A percentile compares a stretch with the other conserved stretches of the same genome.
phyloP scores from a whole-genome alignment of 225 moss, liverwort and hornwort genomes.

The Sphagnum contortum region DNA sequence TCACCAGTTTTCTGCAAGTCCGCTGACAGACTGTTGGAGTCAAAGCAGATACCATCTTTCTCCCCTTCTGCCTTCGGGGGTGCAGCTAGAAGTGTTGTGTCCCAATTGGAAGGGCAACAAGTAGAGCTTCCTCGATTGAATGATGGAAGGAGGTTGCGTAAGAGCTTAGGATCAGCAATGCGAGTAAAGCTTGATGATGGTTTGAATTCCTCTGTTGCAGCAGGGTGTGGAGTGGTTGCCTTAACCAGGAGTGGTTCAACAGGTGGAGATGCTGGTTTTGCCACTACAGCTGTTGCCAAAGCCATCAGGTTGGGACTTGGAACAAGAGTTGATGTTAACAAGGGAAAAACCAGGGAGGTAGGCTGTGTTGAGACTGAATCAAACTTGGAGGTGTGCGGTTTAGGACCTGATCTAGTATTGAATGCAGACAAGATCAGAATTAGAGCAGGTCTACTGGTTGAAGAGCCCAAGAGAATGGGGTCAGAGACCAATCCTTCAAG shows the following conservation, averaged over 20 bases:
- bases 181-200: slow-evolving; percentile 47
- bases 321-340: slow-evolving; percentile 25
- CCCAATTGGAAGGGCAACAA: slow-evolving; percentile 20
- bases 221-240: slow-evolving; percentile 17
- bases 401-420: slow-evolving; percentile 2
- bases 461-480: slow-evolving; percentile 8
- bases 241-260: neutral
- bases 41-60: slow-evolving; percentile 22
- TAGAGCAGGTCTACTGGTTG: neutral
- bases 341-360: neutral
- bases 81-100: slow-evolving; percentile 13
- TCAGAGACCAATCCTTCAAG: slow-evolving; percentile 11
- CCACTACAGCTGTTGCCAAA: neutral
- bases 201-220: slow-evolving; percentile 9
- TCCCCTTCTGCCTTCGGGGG: slow-evolving; percentile 8
- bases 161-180: slow-evolving; percentile 66
- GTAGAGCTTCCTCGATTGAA: slow-evolving; percentile 20
- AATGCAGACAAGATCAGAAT: slow-evolving; percentile 8
- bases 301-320: neutral
- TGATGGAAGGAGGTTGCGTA: slow-evolving; percentile 42
- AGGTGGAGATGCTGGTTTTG: neutral
- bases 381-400: neutral
- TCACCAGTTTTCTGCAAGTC: slow-evolving; percentile 49
- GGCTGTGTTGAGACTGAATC: slow-evolving; percentile 10
- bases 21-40: slow-evolving; percentile 23